Percentiles rank a stretch among this genome's conserved stretches.
Conservation (phyloP, 208 protist species). For the Trichomonas gallinae region DNA sequence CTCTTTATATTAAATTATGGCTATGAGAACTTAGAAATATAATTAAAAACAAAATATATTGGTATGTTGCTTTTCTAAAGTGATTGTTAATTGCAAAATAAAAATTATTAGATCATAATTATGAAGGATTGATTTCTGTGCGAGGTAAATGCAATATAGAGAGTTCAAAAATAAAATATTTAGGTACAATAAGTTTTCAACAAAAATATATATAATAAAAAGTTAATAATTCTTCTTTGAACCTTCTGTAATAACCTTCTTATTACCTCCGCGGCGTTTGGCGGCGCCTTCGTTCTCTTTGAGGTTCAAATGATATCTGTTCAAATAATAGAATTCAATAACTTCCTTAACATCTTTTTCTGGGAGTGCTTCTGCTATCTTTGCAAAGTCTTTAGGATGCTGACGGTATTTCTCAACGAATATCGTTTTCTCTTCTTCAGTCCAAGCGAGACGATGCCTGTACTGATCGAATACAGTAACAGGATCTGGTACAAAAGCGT, state of each 20-base stretch:
- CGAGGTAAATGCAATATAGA: too few species aligned
- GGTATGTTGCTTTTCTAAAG: too few species aligned
- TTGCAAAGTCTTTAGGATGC: not conserved
- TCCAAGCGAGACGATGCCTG: not conserved
- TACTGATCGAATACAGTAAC: not conserved
- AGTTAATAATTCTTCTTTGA: slow-evolving; percentile 8
- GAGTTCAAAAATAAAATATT: too few species aligned
- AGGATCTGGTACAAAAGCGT: not conserved
- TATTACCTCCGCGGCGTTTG: not conserved
- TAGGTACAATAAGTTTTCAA: not conserved
- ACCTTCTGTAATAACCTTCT: slow-evolving; percentile 17
- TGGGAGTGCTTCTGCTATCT: not conserved
- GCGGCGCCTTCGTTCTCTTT: not conserved
- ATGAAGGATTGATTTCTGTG: too few species aligned
- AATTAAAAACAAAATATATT: too few species aligned
- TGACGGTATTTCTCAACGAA: slow-evolving; percentile 14
- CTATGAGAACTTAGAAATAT: too few species aligned
- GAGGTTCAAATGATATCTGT: not conserved
- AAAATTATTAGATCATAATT: too few species aligned
- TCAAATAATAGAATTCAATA: slow-evolving; percentile 16
- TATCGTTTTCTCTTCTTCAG: slow-evolving; percentile 3
- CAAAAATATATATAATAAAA: not conserved
- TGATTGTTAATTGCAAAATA: too few species aligned
- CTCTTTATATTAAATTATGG: too few species aligned
- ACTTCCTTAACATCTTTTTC: not conserved